Conservation (phyloP, 2,329 filamentous ascomycete genomes). For the Neophaeococcomyces mojaviensis region DNA sequence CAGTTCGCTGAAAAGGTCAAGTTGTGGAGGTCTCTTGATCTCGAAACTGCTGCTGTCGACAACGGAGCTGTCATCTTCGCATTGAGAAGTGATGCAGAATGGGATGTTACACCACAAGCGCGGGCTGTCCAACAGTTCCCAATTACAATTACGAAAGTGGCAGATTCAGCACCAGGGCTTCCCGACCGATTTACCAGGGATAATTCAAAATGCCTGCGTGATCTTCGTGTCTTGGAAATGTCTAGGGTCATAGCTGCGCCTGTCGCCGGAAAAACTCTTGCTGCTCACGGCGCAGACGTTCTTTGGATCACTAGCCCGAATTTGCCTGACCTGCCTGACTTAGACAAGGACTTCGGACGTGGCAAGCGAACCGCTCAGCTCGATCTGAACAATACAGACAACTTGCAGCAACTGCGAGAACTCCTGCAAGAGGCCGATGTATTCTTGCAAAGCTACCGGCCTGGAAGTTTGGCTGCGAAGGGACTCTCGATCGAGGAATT, state of each 20-base stretch:
- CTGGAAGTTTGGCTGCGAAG: constrained; percentile 38
- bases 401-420: constrained; percentile 22
- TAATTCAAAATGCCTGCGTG: constrained; percentile 30
- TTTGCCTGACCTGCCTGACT: constrained; percentile 28
- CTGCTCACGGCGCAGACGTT: constrained; percentile 35
- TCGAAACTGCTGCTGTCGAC: constrained; percentile 41
- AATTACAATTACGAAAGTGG: constrained; percentile 36
- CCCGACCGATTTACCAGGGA: neutral
- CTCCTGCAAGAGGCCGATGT: constrained; percentile 35
- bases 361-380: constrained; percentile 33
- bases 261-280: constrained; percentile 31
- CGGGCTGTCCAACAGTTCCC: constrained; percentile 39
- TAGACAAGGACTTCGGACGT: constrained; percentile 32
- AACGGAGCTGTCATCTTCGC: constrained; percentile 42
- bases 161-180: constrained; percentile 10
- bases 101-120: constrained; percentile 46
- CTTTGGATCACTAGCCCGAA: constrained; percentile 33
- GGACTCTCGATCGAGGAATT: constrained; percentile 38
- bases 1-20: constrained; percentile 34
- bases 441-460: constrained; percentile 42
- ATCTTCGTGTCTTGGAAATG: constrained; percentile 34
- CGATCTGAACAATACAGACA: constrained; percentile 26
- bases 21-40: constrained; percentile 38
- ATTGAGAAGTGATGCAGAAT: constrained; percentile 43
- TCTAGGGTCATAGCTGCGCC: constrained; percentile 35